Evolutionary conservation across 805 yeast species (phyloP), one percentile per base, ranked within the genome.

Genomic region (Yamadazyma scolyti): DNA sequence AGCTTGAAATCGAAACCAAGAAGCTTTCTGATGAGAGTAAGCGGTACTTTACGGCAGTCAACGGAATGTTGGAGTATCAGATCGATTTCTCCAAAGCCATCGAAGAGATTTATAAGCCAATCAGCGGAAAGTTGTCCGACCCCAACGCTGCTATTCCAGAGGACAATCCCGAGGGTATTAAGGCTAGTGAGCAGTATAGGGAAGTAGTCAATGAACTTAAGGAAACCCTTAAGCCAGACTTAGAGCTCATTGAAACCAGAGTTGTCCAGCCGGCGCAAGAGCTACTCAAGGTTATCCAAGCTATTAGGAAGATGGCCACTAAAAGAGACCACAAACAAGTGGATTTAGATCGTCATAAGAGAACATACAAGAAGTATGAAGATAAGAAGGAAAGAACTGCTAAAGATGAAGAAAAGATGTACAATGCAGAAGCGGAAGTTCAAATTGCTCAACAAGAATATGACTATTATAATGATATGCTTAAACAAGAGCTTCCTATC

Each of bases 51-150:
- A 73, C 75, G 20, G 95, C 97, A 0, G 95, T 93, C 34, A 87
- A 85, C 51, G 95, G 90, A 25, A 88, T 93, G 95, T 68, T 93
- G 46, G 81, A 79, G 36, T 93, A 84, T 58, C 98, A 93, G 58
- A 82, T 90, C 44, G 97, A 90, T 37, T 93, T 89, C 56, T 83
- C 96, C n/a, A 82, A 82, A 50, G 90, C 95, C 3, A 87, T 93
- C 60, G 97, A 89, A 56, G 96, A 89, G 53, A 83, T 93, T 38
- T 93, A 88, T 65, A 87, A 90, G 60, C 98, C 98, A 1, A 93
- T 93, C 39, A 79, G 93, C 34, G 98, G 98, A 25, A 79, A 88
- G 40, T 68, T 84, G 54, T 79, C 93, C 10, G 97, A 93, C 55
- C 96, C 97, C 6, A 84, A 80, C 51, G 76, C 93, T 6, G 59